A percentile compares a stretch with the other conserved stretches of the same genome.
These are phyloP conservation scores for Aureobasidium subglaciale DNA, from an alignment of 2,329 filamentous ascomycete genomes.

Conservation along the genomic window DNA sequence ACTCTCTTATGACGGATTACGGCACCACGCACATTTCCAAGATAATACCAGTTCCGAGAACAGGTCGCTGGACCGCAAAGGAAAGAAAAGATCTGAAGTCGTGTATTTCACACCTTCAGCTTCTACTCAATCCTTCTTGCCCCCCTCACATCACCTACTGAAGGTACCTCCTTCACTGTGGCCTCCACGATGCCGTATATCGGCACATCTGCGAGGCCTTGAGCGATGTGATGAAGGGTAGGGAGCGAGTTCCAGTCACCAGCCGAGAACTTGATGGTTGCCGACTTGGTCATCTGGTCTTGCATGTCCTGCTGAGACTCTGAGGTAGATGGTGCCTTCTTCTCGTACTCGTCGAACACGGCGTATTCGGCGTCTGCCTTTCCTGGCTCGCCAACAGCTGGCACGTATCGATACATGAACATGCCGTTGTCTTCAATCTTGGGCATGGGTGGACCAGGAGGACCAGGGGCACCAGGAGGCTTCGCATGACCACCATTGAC, in stretches of 20 bases:
- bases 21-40: neutral
- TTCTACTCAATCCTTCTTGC: conserved; percentile 25
- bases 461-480: neutral
- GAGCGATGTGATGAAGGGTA: conserved; percentile 53
- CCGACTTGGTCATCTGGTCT: conserved; percentile 30
- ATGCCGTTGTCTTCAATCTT: conserved; percentile 39
- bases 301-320: neutral
- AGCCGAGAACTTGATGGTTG: conserved; percentile 42
- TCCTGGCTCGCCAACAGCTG: conserved; percentile 45
- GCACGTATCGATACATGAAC: conserved; percentile 53
- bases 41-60: neutral
- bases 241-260: conserved; percentile 50
- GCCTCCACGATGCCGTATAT: conserved; percentile 50
- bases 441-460: conserved; percentile 9
- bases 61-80: neutral
- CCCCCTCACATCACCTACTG: conserved; percentile 43
- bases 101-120: neutral
- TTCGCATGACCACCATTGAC: neutral
- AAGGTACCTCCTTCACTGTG: conserved; percentile 49
- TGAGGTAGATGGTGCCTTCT: conserved; percentile 31
- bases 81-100: neutral
- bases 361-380: conserved; percentile 50
- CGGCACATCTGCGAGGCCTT: conserved; percentile 48
- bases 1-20: neutral
- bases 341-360: conserved; percentile 32